phyloP scores from a whole-genome alignment of 345 rosid species.

The Reutealis trisperma region DNA sequence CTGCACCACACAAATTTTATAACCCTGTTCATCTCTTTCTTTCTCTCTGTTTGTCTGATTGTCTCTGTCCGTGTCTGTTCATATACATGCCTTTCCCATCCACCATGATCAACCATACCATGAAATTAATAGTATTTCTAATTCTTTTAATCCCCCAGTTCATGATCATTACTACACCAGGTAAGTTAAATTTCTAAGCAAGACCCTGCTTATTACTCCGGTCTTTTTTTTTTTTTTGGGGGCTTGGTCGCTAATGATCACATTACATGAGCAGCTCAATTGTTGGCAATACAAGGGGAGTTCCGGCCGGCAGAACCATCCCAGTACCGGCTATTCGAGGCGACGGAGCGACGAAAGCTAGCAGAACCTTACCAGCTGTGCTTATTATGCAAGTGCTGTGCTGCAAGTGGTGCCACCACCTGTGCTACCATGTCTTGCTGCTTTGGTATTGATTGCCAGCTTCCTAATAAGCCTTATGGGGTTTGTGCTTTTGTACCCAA shows the following conservation, averaged over 20 bases:
- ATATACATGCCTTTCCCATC: background rate
- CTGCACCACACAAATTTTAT: slow-evolving; percentile 15
- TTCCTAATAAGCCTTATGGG: slow-evolving; percentile 75
- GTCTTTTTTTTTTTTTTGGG: too few relatives aligned
- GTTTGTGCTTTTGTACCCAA: slow-evolving; percentile 82
- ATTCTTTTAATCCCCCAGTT: background rate
- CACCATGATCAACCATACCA: background rate
- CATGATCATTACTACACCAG: background rate
- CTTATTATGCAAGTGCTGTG: slow-evolving; percentile 65
- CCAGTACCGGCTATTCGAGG: background rate
- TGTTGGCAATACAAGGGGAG: background rate
- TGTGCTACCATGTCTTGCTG: slow-evolving; percentile 73
- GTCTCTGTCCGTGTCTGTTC: background rate
- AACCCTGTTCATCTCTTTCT: background rate
- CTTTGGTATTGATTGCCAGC: slow-evolving; percentile 65
- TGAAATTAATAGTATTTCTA: background rate
- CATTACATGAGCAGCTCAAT: background rate
- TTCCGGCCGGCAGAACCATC: slow-evolving; percentile 6
- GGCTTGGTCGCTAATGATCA: background rate
- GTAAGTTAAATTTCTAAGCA: background rate
- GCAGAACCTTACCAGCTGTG: slow-evolving; percentile 60
- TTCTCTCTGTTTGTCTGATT: background rate
- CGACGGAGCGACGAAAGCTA: slow-evolving; percentile 21
- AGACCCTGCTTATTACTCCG: background rate
- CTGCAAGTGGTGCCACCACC: slow-evolving; percentile 24